phyloP scores from a whole-genome alignment of 768 basidiomycete genomes.

The Suillus alpinus region DNA sequence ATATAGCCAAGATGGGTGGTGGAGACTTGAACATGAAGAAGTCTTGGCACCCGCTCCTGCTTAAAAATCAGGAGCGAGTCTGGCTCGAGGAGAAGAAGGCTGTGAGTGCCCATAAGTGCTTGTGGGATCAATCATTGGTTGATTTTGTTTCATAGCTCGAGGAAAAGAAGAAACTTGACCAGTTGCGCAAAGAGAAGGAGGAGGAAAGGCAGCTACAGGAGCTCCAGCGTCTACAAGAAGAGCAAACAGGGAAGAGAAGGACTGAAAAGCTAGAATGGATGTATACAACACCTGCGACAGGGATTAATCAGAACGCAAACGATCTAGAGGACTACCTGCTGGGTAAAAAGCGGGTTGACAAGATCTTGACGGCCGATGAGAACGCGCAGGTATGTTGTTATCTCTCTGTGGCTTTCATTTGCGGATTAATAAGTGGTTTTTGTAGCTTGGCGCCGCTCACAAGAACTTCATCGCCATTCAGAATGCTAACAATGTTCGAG shows the following conservation, averaged over 20 bases:
- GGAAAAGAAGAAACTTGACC: conserved; percentile 97
- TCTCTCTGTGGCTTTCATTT: not conserved
- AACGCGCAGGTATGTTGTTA: conserved; percentile 68
- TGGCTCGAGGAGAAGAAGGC: conserved; percentile 99
- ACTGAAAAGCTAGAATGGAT: conserved; percentile 98
- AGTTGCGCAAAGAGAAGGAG: conserved; percentile 95
- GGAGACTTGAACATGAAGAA: conserved; percentile 99
- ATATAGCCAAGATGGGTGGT: conserved; percentile 84
- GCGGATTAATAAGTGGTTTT: conserved; percentile 4
- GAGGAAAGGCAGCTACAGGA: conserved; percentile 97
- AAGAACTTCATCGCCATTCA: conserved; percentile 94
- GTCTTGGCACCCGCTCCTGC: conserved; percentile 97
- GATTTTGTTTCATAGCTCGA: conserved; percentile 62
- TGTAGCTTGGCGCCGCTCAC: conserved; percentile 78
- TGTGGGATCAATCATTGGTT: conserved; percentile 10
- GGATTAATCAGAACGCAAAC: conserved; percentile 81
- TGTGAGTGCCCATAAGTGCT: conserved; percentile 43
- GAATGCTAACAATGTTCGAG: conserved; percentile 87
- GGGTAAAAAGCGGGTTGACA: conserved; percentile 97
- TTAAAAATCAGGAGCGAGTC: conserved; percentile 98
- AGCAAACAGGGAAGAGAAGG: conserved; percentile 91
- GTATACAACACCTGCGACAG: conserved; percentile 96
- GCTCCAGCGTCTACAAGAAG: conserved; percentile 92
- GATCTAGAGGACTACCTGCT: conserved; percentile 96
- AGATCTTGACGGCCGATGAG: conserved; percentile 89